Base-by-base conservation (phyloP, 164 flowering plant species). In the Pachysandra terminalis region DNA sequence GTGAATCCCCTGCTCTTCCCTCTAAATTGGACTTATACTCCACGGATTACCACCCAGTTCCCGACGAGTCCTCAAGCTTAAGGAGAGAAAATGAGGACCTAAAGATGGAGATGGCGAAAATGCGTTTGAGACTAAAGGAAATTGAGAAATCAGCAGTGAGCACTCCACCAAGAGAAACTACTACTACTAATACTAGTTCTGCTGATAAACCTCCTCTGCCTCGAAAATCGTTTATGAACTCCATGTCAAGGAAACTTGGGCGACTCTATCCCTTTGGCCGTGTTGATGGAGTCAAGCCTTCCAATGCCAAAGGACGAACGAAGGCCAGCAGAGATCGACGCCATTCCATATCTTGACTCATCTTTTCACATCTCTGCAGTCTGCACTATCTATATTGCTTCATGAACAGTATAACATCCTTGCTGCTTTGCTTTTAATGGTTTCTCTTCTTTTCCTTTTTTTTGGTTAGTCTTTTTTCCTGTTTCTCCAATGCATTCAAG, bases 261-360 rank as follows among this genome's bases (percentile, higher is more conserved):
- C 75, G 82, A 35, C 79, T 91, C 13, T 77, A 76, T 55, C 86
- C 88, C 5, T 83, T 92, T 64, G 77, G 79, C 6, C 83, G 88
- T 15, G 74, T 78, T 14, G 96, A 89, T 69, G 86, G 81, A 52
- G 28, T 79, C 19, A 25, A 74, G 61, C 69, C 84, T 62, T 28
- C 77, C 1, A 26, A 69, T 68, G 41, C 77, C 55, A 87, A 82
- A 77, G 79, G 74, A 14, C 76, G 84, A 26, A 73, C 67, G 4
- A 89, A 78, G 72, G 86, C 96, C 10, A 40, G 65, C 60, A 92
- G 74, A 77, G 82, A 85, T 72, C 70, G 97, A 66, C 74, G 99
- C 28, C 95, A 90, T 79, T 95, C 99, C 35, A 83, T 95, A 61
- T 92, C 99, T 49, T 92, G 77, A 86, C n/a, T 66, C 66, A 66